Evolutionary conservation across 805 yeast species (phyloP), one percentile per base, ranked within the genome.

Genomic region (Wickerhamomyces queroliae): DNA sequence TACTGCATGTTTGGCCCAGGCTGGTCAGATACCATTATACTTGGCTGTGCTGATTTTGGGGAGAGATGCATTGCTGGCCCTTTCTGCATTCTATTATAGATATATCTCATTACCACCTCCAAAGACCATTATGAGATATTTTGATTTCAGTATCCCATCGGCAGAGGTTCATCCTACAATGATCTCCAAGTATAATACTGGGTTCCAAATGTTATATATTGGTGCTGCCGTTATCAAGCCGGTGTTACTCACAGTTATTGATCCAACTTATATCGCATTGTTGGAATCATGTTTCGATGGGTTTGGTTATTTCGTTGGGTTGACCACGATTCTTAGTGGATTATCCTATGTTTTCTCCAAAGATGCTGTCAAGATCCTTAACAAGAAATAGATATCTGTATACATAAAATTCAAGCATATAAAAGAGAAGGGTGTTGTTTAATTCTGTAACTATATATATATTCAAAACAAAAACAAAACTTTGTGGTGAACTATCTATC

Each of bases 151-250:
- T 45, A 74, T 78, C 44, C 91, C 83, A 4, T 81, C 89, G 19
- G 95, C 88, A 1, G 87, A 85, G 42, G 95, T 95, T 2, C 84
- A 73, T 42, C 99, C 99, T 2, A 87, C 95, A 5, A 65, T 70
- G 28, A 77, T 95, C 19, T 88, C 96, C 11, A 91, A 91, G 58
- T 72, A 79, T 60, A 93, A 93, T 63, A 93, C 99, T 0, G 87
- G 81, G 1, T 72, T 93, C 44, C 99, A 93, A 59, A 91, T 93
- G 97, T 56, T 85, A 3, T 90, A 90, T 51, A 73, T 93, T 33
- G 96, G 83, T 0, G 55, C 70, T 13, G 72, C 78, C 39, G 76
- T 83, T 39, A 61, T 74, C 15, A 67, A 71, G 39, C 84, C 85
- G 1, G 79, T 75, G 2, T 39, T 72, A 15, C 32, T 63, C 27